Evolutionary conservation across 495 filamentous ascomycete genomes (phyloP), one percentile per base, ranked within the genome.

Genomic region (Aspergillus olivimuriae): DNA sequence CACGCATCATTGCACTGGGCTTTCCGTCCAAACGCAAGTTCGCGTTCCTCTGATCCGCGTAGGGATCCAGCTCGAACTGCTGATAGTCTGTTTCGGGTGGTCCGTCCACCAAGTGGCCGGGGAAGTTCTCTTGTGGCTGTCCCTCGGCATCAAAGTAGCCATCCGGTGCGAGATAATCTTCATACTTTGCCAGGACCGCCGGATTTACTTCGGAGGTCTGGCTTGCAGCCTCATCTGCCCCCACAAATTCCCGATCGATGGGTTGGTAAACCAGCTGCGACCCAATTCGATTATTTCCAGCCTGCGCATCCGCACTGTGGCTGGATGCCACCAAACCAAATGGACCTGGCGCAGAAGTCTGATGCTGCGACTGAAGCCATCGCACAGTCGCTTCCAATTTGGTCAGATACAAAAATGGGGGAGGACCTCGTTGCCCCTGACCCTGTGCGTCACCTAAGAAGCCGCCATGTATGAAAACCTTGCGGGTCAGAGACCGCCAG

Each of bases 401-500:
- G 7, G 58, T 58, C 23, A 74, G 55, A 42, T 72, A 69, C 1
- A 74, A 57, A 16, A 61, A 65, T 5, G 70, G 70, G 8, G 68
- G 69, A 4, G 69, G 67, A 3, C 65, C 62, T 19, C 66, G 63
- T 40, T 66, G 64, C 38, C 56, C 59, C 42, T 59, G 58, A 43
- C 52, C 55, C 36, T 56, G 58, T 4, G 48, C 48, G 16, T 81
- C 70, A 56, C 81, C 56, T 54, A 65, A 55, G 57, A 74, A 68
- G 21, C 79, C 77, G 34, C 65, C 66, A 14, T 85, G 67, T 8
- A 88, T 64, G 56, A 91, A 96, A 0, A 83, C 81, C 38, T 79
- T 83, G 7, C 92, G 78, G 10, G 83, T 78, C 15, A 98, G 74
- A 2, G 84, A 85, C 2, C 91, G 80, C 89, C 87, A 95, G 6